Conservation (phyloP, 768 basidiomycete genomes). For the Panellus pusillus region DNA sequence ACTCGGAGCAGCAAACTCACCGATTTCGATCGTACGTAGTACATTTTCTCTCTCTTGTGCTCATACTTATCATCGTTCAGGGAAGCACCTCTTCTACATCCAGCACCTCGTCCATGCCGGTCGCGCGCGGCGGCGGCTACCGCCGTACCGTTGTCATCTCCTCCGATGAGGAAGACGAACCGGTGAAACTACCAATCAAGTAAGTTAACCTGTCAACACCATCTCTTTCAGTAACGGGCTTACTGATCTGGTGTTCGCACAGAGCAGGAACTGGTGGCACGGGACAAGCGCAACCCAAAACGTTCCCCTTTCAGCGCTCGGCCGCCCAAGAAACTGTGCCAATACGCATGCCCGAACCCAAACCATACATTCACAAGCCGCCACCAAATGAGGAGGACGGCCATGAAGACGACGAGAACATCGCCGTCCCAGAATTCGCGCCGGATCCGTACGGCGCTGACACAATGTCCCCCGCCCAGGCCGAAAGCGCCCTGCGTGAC, state of each 20-base stretch:
- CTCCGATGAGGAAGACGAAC: constrained; percentile 25
- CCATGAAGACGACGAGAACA: constrained; percentile 17
- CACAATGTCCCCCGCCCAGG: constrained; percentile 48
- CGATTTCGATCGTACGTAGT: constrained; percentile 15
- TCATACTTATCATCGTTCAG: background rate
- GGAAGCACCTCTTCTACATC: constrained; percentile 8
- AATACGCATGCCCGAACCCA: constrained; percentile 28
- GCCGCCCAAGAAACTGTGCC: constrained; percentile 10
- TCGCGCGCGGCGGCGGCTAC: constrained; percentile 6
- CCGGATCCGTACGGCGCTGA: constrained; percentile 15
- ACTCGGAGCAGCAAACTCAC: background rate
- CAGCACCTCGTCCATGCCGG: constrained; percentile 4
- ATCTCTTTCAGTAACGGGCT: background rate
- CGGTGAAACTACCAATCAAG: constrained; percentile 24
- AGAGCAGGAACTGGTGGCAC: background rate
- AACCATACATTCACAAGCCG: constrained; percentile 28
- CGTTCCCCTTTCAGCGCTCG: background rate
- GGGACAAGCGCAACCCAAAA: background rate
- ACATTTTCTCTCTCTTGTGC: background rate
- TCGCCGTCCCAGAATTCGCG: constrained; percentile 16
- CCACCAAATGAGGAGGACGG: background rate
- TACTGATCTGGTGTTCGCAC: constrained; percentile 12
- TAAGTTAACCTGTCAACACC: background rate
- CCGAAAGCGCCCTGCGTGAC: constrained; percentile 77
- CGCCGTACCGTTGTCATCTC: constrained; percentile 28